Evolutionary conservation across 2,329 filamentous ascomycete species (phyloP).

Genomic region (Colletotrichum siamense): DNA sequence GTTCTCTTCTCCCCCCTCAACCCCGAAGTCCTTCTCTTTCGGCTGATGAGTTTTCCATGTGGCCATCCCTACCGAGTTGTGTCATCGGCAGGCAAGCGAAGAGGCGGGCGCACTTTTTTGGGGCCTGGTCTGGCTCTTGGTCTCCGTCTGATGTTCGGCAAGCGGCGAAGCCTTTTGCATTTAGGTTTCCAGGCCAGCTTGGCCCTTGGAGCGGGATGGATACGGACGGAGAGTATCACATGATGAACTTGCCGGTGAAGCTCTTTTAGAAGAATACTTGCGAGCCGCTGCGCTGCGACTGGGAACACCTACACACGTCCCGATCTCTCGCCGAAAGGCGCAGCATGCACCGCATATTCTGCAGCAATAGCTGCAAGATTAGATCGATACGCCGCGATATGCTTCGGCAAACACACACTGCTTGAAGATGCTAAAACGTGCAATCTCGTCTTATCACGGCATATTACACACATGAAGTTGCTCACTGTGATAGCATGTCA

Average conservation of each 20-base stretch:
- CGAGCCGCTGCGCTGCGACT: not conserved
- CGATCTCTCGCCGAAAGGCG: not conserved
- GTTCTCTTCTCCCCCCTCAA: not conserved
- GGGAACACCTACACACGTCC: not conserved
- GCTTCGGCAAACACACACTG: not conserved
- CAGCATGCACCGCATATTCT: not conserved
- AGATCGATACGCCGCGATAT: not conserved
- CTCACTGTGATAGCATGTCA: not conserved
- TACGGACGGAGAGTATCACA: not conserved
- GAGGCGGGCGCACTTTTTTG: not conserved
- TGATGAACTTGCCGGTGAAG: not conserved
- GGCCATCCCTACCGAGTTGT: not conserved
- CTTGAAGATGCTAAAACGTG: not conserved
- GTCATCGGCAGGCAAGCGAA: not conserved
- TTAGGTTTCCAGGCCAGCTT: not conserved
- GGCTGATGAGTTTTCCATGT: not conserved
- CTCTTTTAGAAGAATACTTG: not conserved
- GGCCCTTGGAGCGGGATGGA: not conserved
- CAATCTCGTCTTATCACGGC: not conserved
- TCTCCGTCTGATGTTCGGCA: constrained; percentile 17
- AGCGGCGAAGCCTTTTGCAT: not conserved
- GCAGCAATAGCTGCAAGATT: not conserved
- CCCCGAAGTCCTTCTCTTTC: not conserved
- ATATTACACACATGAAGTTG: not conserved
- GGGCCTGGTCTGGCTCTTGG: not conserved